Conservation (phyloP, 768 basidiomycete species). For the Lentinus tigrinus region DNA sequence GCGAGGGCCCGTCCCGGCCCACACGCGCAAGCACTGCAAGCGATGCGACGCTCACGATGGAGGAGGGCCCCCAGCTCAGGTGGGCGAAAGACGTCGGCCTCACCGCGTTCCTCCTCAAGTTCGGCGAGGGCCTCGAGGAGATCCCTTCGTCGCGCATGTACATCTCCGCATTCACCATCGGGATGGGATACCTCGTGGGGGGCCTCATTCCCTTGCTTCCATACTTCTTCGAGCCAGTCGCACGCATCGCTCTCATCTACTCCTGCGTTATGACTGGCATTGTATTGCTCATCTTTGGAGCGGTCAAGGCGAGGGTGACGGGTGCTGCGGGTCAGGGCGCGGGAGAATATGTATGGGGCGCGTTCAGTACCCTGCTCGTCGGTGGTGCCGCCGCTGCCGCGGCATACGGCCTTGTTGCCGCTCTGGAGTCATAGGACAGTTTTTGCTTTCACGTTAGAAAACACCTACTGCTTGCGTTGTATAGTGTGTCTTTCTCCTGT, state of each 20-base stretch:
- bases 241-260: conserved; percentile 66
- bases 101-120: conserved; percentile 92
- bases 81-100: conserved; percentile 83
- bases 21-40: conserved; percentile 13
- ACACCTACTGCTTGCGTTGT: background rate
- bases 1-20: conserved; percentile 1
- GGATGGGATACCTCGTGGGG: conserved; percentile 89
- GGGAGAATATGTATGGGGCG: conserved; percentile 82
- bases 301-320: conserved; percentile 84
- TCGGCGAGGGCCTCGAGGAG: conserved; percentile 95
- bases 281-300: conserved; percentile 87
- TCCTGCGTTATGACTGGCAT: conserved; percentile 81
- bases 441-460: background rate
- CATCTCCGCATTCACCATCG: conserved; percentile 92
- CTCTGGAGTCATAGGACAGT: conserved; percentile 39
- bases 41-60: conserved; percentile 43
- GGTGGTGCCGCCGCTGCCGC: conserved; percentile 88
- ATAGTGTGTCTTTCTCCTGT: too few relatives aligned
- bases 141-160: conserved; percentile 82
- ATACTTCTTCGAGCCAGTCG: conserved; percentile 81
- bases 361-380: conserved; percentile 81
- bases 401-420: conserved; percentile 57
- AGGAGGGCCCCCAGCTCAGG: conserved; percentile 46
- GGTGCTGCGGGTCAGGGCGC: conserved; percentile 65
- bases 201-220: conserved; percentile 91